Evolutionary conservation across 106 monocot genomes (phyloP).

Genomic region (Apostasia ramifera): DNA sequence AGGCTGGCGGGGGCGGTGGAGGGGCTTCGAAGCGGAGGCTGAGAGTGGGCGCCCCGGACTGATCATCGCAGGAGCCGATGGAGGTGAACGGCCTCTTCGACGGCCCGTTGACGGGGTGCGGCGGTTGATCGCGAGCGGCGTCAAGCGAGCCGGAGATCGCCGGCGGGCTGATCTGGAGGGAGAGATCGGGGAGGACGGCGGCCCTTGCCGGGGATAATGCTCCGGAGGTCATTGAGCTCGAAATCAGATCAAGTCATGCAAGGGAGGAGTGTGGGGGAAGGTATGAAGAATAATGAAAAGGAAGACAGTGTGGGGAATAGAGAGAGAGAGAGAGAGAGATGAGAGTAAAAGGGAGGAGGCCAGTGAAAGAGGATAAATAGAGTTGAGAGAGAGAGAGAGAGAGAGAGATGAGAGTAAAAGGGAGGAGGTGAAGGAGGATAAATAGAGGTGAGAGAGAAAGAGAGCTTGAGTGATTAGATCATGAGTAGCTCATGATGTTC

Average conservation of each 20-base stretch:
- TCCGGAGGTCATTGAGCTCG: not conserved
- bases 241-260: not conserved
- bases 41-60: constrained; percentile 2
- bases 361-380: not conserved
- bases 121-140: not conserved
- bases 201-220: not conserved
- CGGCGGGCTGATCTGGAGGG: constrained; percentile 14
- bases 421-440: not conserved
- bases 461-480: constrained; percentile 13
- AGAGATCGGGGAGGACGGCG: constrained; percentile 4
- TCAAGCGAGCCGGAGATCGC: not conserved
- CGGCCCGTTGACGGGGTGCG: not conserved
- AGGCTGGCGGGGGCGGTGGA: not conserved
- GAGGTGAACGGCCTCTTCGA: not conserved
- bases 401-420: constrained; percentile 5
- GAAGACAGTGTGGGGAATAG: not conserved
- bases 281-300: not conserved
- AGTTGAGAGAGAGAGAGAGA: not conserved
- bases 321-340: not conserved
- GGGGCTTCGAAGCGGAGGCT: not conserved
- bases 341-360: not conserved
- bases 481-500: constrained; percentile 17
- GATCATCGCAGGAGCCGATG: not conserved
- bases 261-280: not conserved
- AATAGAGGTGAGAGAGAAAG: not conserved